phyloP scores from a whole-genome alignment of 1,284 basidiomycete genomes.

The Inonotus obliquus region DNA sequence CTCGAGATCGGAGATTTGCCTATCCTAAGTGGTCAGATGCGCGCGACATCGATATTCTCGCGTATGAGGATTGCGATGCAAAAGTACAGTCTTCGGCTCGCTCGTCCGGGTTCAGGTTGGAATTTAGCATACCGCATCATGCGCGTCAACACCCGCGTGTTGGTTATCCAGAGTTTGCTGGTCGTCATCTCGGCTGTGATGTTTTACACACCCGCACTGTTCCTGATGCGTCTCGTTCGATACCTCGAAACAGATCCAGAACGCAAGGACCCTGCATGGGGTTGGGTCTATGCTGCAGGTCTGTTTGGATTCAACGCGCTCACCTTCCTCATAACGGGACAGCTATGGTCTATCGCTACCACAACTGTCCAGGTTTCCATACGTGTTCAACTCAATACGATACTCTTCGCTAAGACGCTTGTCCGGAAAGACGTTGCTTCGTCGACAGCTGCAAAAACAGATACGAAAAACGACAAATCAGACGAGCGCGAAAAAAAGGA shows the following conservation, averaged over 20 bases:
- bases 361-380: conserved; percentile 71
- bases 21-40: conserved; percentile 68
- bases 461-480: conserved; percentile 26
- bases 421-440: conserved; percentile 83
- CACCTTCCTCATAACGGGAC: conserved; percentile 35
- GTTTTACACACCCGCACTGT: conserved; percentile 45
- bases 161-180: conserved; percentile 31
- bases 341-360: conserved; percentile 71
- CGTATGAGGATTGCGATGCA: conserved; percentile 40
- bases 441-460: conserved; percentile 36
- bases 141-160: conserved; percentile 24
- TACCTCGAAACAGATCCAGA: conserved; percentile 35
- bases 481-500: conserved; percentile 31
- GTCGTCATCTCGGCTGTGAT: conserved; percentile 36
- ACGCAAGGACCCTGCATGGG: conserved; percentile 23
- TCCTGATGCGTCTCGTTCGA: conserved; percentile 39
- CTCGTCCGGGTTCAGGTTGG: conserved; percentile 54
- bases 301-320: conserved; percentile 37
- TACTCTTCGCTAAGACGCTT: conserved; percentile 86
- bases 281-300: conserved; percentile 31
- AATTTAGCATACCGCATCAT: conserved; percentile 34
- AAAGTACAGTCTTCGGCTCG: conserved; percentile 35
- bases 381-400: conserved; percentile 79
- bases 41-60: conserved; percentile 54
- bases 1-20: conserved; percentile 85